These are phyloP conservation scores for Metschnikowia drakensbergensis DNA, from an alignment of 805 yeast genomes.

Conservation along the genomic window DNA sequence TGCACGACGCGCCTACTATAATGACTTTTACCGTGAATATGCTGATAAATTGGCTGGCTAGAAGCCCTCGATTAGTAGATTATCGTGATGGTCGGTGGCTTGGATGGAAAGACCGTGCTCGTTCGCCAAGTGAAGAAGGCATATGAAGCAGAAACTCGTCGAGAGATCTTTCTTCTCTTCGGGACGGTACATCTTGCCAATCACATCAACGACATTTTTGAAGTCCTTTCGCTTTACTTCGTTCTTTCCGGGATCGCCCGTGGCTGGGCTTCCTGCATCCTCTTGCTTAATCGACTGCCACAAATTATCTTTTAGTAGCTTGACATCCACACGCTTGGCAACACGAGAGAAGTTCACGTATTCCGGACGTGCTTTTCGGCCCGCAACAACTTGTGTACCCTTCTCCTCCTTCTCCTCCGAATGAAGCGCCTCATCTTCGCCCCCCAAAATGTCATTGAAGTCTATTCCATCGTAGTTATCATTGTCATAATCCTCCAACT, in stretches of 20 bases:
- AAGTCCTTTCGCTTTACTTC: slow-evolving; percentile 35
- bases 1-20: not conserved
- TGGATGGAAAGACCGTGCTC: slow-evolving; percentile 68
- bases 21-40: not conserved
- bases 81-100: slow-evolving; percentile 42
- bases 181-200: slow-evolving; percentile 50
- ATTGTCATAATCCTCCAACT: slow-evolving; percentile 37
- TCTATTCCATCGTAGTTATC: slow-evolving; percentile 39
- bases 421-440: slow-evolving; percentile 17
- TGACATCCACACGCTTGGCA: slow-evolving; percentile 78
- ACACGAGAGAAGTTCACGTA: slow-evolving; percentile 58
- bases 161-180: slow-evolving; percentile 65
- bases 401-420: slow-evolving; percentile 13
- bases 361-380: slow-evolving; percentile 34
- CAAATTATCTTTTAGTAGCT: slow-evolving; percentile 64
- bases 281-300: slow-evolving; percentile 54
- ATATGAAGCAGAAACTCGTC: slow-evolving; percentile 81
- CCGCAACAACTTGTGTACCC: slow-evolving; percentile 20
- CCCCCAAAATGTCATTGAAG: slow-evolving; percentile 41
- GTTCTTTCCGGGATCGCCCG: slow-evolving; percentile 16
- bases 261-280: slow-evolving; percentile 7
- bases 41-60: not conserved
- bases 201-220: slow-evolving; percentile 43
- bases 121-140: slow-evolving; percentile 79
- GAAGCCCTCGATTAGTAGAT: slow-evolving; percentile 28